Percentiles rank a stretch among this genome's conserved stretches.
Evolutionary conservation across 179 eudicot genomes (phyloP).

Genomic region (Drosera spatulata): DNA sequence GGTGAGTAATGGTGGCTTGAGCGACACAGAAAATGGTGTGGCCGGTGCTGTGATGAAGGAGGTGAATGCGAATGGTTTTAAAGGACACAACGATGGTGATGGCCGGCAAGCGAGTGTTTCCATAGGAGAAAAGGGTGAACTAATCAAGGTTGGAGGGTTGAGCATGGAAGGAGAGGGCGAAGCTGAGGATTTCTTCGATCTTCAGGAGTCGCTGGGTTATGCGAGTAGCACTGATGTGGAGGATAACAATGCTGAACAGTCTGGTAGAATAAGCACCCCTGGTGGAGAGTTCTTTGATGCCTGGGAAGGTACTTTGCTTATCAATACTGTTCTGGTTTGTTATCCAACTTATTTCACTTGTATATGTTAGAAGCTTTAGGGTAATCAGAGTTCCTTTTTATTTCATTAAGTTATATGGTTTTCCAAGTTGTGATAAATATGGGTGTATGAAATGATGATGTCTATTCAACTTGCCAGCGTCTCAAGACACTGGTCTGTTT

Average conservation of each 20-base stretch:
- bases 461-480: too few species aligned
- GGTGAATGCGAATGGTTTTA: slow-evolving; percentile 12
- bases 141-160: slow-evolving; percentile 16
- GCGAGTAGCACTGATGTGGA: slow-evolving; percentile 19
- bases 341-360: neutral
- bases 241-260: slow-evolving; percentile 22
- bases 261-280: slow-evolving; percentile 30
- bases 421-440: too few species aligned
- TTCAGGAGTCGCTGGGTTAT: slow-evolving; percentile 47
- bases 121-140: slow-evolving; percentile 11
- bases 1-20: neutral
- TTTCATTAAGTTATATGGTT: too few species aligned
- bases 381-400: neutral
- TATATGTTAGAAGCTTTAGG: neutral
- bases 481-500: too few species aligned
- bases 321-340: neutral
- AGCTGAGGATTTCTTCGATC: slow-evolving; percentile 47
- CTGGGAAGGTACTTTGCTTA: slow-evolving; percentile 58
- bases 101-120: slow-evolving; percentile 7
- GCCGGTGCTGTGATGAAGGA: slow-evolving; percentile 9
- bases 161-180: slow-evolving; percentile 31
- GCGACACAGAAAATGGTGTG: slow-evolving; percentile 8
- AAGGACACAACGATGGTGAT: slow-evolving; percentile 8
- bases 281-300: slow-evolving; percentile 88
- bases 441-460: too few species aligned